Evolutionary conservation across 1,139 yeast genomes (phyloP), one percentile per base, ranked within the genome.

Genomic region (Wickerhamomyces sp.): DNA sequence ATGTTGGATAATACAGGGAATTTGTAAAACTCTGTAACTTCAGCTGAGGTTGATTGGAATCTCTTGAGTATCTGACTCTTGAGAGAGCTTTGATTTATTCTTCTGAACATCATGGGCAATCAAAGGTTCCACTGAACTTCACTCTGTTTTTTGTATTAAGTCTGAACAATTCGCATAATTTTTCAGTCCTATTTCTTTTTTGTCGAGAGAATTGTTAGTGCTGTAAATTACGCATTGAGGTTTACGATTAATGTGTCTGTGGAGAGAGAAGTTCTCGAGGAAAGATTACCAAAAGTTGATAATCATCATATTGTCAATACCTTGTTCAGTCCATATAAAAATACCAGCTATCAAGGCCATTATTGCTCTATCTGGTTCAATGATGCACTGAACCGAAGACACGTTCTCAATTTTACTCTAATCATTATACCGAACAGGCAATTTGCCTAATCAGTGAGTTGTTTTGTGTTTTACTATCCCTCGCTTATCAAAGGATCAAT

Each of bases 1-100:
- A 54, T 41, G 34, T 45, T 39, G 10, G 43, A 26, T 7, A 63
- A 47, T n/a, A 47, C 39, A 27, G 63, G 62, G 9, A 55, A 49
- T 9, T 52, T 41, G 40, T 56, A 56, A 29, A 44, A 43, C 40
- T 46, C 45, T 23, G 49, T 27, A 9, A 27, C 29, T 8, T 30
- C 10, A 10, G 27, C 13, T 26, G 33, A 10, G 26, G 44, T 31
- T 10, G 49, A 45, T 27, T 48, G 46, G 37, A 39, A 39, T 29
- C 49, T 44, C 30, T 34, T 29, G 36, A 40, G 27, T 31, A 33
- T n/a, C 35, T 36, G 13, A 3, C 23, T n/a, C n/a, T 30, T 35
- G 18, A 41, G 27, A 13, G 30, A 11, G 34, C 41, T 15, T 3
- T 38, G 30, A 10, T 31, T 32, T 13, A 32, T 18, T 11, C 40